A percentile compares a stretch with the other conserved stretches of the same genome.
Evolutionary conservation across 2,329 filamentous ascomycete species (phyloP).

Genomic region (Aspergillus pseudotamarii): DNA sequence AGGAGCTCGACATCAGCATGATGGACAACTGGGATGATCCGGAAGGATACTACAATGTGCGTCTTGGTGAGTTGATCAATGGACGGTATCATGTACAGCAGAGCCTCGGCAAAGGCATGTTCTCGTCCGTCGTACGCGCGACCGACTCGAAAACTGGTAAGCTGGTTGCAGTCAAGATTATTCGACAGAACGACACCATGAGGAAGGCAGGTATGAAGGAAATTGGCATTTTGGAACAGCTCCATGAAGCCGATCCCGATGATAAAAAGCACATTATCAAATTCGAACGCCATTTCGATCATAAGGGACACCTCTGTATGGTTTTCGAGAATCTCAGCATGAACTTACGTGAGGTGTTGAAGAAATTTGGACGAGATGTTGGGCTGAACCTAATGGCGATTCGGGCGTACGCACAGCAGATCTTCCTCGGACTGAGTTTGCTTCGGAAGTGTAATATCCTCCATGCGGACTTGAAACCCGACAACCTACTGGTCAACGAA

Average conservation of each 20-base stretch:
- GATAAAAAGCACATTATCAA: slow-evolving; percentile 91
- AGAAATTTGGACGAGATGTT: slow-evolving; percentile 92
- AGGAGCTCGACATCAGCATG: slow-evolving; percentile 70
- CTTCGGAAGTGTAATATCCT: slow-evolving; percentile 91
- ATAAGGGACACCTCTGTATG: slow-evolving; percentile 94
- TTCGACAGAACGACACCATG: slow-evolving; percentile 94
- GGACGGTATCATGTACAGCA: slow-evolving; percentile 87
- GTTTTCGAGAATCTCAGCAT: slow-evolving; percentile 92
- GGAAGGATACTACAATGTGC: slow-evolving; percentile 95
- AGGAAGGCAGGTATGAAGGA: slow-evolving; percentile 89
- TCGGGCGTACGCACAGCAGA: slow-evolving; percentile 87
- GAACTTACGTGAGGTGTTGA: slow-evolving; percentile 90
- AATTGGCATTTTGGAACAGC: slow-evolving; percentile 86
- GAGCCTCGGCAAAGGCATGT: slow-evolving; percentile 89
- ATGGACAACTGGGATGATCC: slow-evolving; percentile 92
- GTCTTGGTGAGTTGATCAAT: slow-evolving; percentile 86
- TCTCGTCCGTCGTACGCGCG: slow-evolving; percentile 91
- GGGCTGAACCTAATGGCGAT: slow-evolving; percentile 89
- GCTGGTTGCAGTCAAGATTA: slow-evolving; percentile 95
- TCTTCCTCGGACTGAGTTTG: slow-evolving; percentile 84
- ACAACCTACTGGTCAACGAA: slow-evolving; percentile 94
- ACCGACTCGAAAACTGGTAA: slow-evolving; percentile 73
- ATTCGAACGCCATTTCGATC: slow-evolving; percentile 84
- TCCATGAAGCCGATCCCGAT: slow-evolving; percentile 82
- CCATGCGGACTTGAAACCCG: slow-evolving; percentile 94